Percentiles rank a stretch among this genome's conserved stretches.
Evolutionary conservation across 495 filamentous ascomycete genomes (phyloP).

Genomic region (Extremus antarcticus): DNA sequence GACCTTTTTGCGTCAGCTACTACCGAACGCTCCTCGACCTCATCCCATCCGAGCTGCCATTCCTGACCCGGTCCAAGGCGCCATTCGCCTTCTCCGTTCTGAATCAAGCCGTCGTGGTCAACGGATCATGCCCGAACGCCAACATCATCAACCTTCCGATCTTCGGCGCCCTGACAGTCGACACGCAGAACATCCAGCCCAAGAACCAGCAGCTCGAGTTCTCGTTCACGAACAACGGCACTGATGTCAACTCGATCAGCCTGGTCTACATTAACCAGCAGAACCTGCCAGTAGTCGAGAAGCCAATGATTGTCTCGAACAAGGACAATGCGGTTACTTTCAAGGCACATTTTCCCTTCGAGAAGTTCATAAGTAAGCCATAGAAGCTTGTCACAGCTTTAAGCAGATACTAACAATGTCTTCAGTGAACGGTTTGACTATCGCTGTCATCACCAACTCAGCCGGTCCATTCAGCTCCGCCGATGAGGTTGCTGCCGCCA

Average conservation of each 20-base stretch:
- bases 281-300: slow-evolving; percentile 12
- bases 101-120: slow-evolving; percentile 42
- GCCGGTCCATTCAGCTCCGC: slow-evolving; percentile 3
- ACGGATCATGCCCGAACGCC: slow-evolving; percentile 37
- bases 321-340: slow-evolving; percentile 6
- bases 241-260: background rate
- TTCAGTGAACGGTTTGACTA: slow-evolving; percentile 18
- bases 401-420: no score
- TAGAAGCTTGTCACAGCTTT: no score
- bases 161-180: slow-evolving; percentile 13
- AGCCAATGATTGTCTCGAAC: slow-evolving; percentile 1
- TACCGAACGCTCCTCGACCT: slow-evolving; percentile 42
- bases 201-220: slow-evolving; percentile 12
- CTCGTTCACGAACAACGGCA: slow-evolving; percentile 9
- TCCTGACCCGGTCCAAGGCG: slow-evolving; percentile 49
- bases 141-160: slow-evolving; percentile 9
- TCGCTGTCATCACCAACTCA: slow-evolving; percentile 12
- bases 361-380: background rate
- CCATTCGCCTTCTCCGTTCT: slow-evolving; percentile 51
- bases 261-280: slow-evolving; percentile 20
- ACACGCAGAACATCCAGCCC: slow-evolving; percentile 2
- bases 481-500: slow-evolving; percentile 12
- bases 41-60: slow-evolving; percentile 49
- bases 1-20: no score
- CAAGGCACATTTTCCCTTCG: slow-evolving; percentile 11